These are phyloP conservation scores for Salix koriyanagi DNA, from an alignment of 345 rosid genomes.

Conservation along the genomic window DNA sequence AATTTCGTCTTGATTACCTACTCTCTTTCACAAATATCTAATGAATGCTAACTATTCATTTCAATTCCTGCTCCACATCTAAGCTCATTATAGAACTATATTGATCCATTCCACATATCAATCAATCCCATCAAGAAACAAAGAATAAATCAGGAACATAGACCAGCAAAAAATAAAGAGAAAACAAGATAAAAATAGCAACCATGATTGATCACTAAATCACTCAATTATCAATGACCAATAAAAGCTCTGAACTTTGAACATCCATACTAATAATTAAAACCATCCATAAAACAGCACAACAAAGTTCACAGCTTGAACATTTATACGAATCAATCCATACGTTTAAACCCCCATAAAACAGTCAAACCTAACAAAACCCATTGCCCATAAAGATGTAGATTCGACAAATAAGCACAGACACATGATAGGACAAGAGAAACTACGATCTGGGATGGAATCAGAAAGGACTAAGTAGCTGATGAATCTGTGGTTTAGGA, in stretches of 20 bases:
- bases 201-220: neutral
- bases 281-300: neutral
- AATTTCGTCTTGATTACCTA: neutral
- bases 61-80: neutral
- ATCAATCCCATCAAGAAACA: neutral
- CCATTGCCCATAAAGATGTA: neutral
- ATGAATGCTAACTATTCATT: neutral
- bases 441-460: conserved; percentile 5
- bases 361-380: conserved; percentile 2
- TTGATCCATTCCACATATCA: neutral
- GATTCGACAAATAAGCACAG: conserved; percentile 37
- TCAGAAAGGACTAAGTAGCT: conserved; percentile 86
- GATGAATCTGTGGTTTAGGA: conserved; percentile 82
- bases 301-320: neutral
- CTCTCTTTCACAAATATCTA: neutral
- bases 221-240: neutral
- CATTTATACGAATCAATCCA: neutral
- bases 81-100: neutral
- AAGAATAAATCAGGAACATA: neutral
- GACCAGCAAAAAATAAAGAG: neutral
- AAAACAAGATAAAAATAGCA: neutral
- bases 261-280: neutral
- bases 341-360: neutral
- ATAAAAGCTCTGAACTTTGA: neutral
- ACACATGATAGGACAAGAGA: conserved; percentile 2